Evolutionary conservation across 2,329 filamentous ascomycete species (phyloP), one percentile per base, ranked within the genome.

Genomic region (Ophioceras dolichostomum): DNA sequence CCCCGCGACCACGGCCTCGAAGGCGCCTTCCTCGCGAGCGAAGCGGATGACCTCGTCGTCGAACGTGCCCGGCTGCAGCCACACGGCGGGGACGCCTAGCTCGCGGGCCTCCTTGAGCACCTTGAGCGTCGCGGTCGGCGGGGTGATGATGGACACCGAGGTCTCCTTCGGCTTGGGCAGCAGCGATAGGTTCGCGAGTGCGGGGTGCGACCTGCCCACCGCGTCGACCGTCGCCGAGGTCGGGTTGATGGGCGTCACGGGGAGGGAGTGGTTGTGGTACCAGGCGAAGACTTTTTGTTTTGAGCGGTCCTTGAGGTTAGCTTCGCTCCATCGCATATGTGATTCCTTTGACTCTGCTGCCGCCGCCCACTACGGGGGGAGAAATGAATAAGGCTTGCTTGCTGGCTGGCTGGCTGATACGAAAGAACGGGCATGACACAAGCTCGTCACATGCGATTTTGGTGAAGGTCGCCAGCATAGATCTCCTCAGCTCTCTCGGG

Each of bases 41-140:
- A 73, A 87, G 29, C 70, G 62, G 43, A 94, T 54, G 17, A 86
- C 81, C 40, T 76, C 74, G 36, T 83, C 74, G 54, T 94, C 78
- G 53, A 83, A 96, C 13, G 77, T 88, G 1, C 89, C 91, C 0
- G 91, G 91, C 61, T 96, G 91, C 46, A 96, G 62, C 83, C 85
- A 94, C 5, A 94, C 78, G 19, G 83, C 72, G 14, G 74, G 70
- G 32, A 94, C 63, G 3, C 87, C 79, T 10, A 82, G 66, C 39
- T 72, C 65, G 57, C 79, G 83, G 0, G 89, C 91, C 57, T 94
- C 83, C 43, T 77, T 67, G 29, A 96, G 64, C 7, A 93, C 65
- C 49, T 76, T 62, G 41, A 79, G 69, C 1, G 91, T 94, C 21
- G 84, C 76, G 2, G 68, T 59, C 0, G 91, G 89, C 3, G 85